phyloP scores from a whole-genome alignment of 2,329 filamentous ascomycete species.

The Escovopsis sp. region DNA sequence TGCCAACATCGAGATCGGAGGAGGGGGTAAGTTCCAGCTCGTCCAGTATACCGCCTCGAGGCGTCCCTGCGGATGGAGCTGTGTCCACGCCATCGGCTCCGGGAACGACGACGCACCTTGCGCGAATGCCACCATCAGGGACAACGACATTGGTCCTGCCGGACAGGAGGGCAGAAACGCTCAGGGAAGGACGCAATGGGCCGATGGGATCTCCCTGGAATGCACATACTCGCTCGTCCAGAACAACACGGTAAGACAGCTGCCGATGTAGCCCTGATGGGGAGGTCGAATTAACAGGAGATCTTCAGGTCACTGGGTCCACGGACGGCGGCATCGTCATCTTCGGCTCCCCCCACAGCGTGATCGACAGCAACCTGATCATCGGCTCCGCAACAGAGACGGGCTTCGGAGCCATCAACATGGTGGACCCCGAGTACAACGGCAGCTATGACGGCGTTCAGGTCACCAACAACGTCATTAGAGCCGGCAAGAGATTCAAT shows the following conservation, averaged over 20 bases:
- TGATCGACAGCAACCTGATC: constrained; percentile 11
- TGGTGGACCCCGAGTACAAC: constrained; percentile 11
- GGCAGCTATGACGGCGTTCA: constrained; percentile 11
- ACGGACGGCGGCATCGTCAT: constrained; percentile 13
- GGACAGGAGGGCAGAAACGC: constrained; percentile 10
- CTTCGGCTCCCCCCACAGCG: constrained; percentile 12
- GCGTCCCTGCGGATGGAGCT: constrained; percentile 13
- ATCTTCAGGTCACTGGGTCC: constrained; percentile 8
- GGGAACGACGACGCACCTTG: constrained; percentile 10
- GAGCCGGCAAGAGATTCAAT: constrained; percentile 9
- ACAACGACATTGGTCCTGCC: constrained; percentile 13
- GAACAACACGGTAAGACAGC: constrained; percentile 9
- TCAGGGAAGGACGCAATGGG: constrained; percentile 9
- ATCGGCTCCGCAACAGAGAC: constrained; percentile 9
- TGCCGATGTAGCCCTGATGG: background rate
- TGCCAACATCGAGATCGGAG: constrained; percentile 14
- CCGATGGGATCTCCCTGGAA: constrained; percentile 12
- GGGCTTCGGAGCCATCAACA: constrained; percentile 13
- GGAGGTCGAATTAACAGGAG: too few species aligned
- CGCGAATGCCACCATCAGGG: constrained; percentile 9
- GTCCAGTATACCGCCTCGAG: constrained; percentile 9
- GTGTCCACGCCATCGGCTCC: constrained; percentile 12
- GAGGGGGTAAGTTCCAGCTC: constrained; percentile 8
- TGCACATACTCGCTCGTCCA: constrained; percentile 9
- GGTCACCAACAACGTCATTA: constrained; percentile 11